phyloP scores from a whole-genome alignment of 805 yeast species.

The Starmerella lactis-condensi region DNA sequence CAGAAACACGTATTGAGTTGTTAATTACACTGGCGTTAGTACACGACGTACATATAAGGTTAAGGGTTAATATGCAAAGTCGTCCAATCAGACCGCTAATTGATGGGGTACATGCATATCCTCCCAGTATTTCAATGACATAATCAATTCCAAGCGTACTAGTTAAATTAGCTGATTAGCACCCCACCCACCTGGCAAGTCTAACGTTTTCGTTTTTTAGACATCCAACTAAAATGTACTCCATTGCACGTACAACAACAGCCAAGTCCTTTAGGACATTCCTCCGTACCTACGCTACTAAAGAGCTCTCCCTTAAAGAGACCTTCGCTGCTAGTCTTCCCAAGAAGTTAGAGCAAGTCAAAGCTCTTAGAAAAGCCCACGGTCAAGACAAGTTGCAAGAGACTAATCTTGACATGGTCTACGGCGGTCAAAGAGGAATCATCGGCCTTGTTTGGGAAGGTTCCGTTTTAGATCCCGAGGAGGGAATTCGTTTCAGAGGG shows the following conservation, averaged over 20 bases:
- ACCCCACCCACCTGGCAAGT: not conserved
- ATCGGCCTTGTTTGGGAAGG: constrained; percentile 80
- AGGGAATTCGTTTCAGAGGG: constrained; percentile 77
- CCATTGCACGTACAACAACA: constrained; percentile 6
- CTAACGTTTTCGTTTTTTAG: too few species aligned
- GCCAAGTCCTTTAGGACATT: constrained; percentile 7
- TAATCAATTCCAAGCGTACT: too few species aligned
- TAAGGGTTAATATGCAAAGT: too few species aligned
- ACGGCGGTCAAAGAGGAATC: constrained; percentile 85
- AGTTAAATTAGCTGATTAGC: too few species aligned
- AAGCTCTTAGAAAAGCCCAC: constrained; percentile 70
- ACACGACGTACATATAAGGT: too few species aligned
- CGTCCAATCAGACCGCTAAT: too few species aligned
- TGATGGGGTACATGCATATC: too few species aligned
- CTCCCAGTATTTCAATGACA: too few species aligned
- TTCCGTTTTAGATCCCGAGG: constrained; percentile 65
- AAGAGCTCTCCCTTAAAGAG: constrained; percentile 53
- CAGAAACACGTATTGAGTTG: not conserved
- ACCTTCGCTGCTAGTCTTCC: constrained; percentile 86
- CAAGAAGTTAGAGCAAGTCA: constrained; percentile 77
- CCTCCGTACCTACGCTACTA: constrained; percentile 17
- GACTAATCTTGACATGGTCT: constrained; percentile 58
- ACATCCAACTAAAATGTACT: constrained; percentile 9
- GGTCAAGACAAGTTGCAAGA: constrained; percentile 65
- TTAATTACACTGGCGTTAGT: not conserved